Base-by-base conservation (phyloP, 495 filamentous ascomycete genomes). In the Annulohypoxylon bovei region DNA sequence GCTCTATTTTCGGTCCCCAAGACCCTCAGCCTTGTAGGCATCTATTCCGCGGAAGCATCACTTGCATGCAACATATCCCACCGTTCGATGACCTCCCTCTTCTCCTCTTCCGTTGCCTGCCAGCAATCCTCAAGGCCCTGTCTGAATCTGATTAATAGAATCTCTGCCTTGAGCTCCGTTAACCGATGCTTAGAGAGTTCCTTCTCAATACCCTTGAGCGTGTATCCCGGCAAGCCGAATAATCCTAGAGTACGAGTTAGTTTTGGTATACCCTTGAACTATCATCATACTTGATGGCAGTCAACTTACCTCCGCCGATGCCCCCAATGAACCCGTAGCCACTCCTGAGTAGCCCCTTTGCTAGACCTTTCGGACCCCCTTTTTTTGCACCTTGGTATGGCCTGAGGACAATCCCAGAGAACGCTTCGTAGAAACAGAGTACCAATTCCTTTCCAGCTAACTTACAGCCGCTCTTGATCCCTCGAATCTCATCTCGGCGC, bases 191-290 rank as follows among this genome's bases (percentile, higher is more conserved):
- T 88, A 47, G 87, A 84, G 11, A 91, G 73, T 54, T 89, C 85
- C 70, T 88, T 87, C 74, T 90, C 88, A 3, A 91, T 72, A 0
- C 90, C 90, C 57, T 88, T 86, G 57, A 89, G 79, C 0, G 87
- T 84, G 70, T 90, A 91, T 1, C 85, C 88, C 0, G 84, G 82
- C 8, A 91, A 68, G 1, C 83, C 86, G 75, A 84, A 85, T 18
- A 85, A 61, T 0, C 66, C 76, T 47, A 67, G 54, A 6, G 55
- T 28, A 25, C 20, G 3, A 20, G 54, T 65, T 37, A 57, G 62
- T 14, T 18, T 37, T 62, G 2, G 3, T 37, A 20, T 47, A 1
- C 0, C 27, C 12, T 12, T 46, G n/a, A 23, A 42, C 4, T 16
- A 49, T 27, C 12, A 25, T 32, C 7, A 20, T 5, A 27, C 1